These are phyloP conservation scores for Trifolium subterraneum DNA, from an alignment of 306 rosid genomes.

Conservation along the genomic window DNA sequence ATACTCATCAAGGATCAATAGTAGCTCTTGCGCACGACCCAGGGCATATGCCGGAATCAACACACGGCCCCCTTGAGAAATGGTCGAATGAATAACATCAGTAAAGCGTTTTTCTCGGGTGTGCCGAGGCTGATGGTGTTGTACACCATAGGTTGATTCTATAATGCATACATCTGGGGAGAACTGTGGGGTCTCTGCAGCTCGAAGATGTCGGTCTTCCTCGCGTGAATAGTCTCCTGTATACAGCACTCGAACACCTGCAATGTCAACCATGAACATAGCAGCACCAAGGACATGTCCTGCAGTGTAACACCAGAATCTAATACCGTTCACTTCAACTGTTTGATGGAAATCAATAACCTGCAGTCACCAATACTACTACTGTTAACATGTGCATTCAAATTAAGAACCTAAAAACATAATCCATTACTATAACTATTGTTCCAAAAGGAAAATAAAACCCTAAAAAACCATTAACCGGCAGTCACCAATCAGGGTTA, in stretches of 20 bases:
- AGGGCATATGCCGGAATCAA: slow-evolving; percentile 92
- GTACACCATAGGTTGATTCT: slow-evolving; percentile 93
- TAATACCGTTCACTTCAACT: slow-evolving; percentile 85
- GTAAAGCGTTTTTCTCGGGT: slow-evolving; percentile 89
- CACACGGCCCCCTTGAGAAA: slow-evolving; percentile 96
- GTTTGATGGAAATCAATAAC: slow-evolving; percentile 99
- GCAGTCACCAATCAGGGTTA: no score
- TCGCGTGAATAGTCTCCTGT: slow-evolving; percentile 99
- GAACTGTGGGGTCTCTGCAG: slow-evolving; percentile 95
- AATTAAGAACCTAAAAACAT: neutral
- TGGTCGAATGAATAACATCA: slow-evolving; percentile 84
- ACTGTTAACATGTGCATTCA: neutral
- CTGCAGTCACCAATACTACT: slow-evolving; percentile 50
- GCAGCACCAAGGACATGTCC: slow-evolving; percentile 99
- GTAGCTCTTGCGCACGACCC: slow-evolving; percentile 96
- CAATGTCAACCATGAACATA: slow-evolving; percentile 99
- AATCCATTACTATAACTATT: no score
- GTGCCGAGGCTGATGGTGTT: slow-evolving; percentile 92
- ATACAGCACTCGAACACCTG: slow-evolving; percentile 88
- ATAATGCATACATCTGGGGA: slow-evolving; percentile 96
- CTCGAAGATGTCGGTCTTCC: slow-evolving; percentile 95
- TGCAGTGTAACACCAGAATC: slow-evolving; percentile 98
- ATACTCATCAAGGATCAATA: slow-evolving; percentile 90
- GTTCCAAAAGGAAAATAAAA: no score
- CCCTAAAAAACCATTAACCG: no score